These are phyloP conservation scores for Aspergillus carlsbadensis DNA, from an alignment of 495 filamentous ascomycete species.

Conservation along the genomic window DNA sequence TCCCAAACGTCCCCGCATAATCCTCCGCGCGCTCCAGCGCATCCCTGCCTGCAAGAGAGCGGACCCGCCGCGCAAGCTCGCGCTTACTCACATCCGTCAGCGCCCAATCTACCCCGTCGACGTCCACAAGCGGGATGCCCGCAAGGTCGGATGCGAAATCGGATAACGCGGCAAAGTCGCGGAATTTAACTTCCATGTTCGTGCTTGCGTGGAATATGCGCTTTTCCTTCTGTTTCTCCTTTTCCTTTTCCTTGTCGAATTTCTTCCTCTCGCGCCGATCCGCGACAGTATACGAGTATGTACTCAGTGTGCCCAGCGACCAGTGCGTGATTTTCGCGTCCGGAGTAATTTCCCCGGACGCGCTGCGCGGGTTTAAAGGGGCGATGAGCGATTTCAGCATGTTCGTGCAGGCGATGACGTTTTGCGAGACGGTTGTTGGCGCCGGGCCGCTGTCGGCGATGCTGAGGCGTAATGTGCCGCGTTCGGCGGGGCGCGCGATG, in stretches of 20 bases:
- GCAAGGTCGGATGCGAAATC: background rate
- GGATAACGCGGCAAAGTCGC: background rate
- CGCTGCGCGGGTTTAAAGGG: background rate
- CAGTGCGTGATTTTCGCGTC: background rate
- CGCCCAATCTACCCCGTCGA: background rate
- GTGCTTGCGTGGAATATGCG: background rate
- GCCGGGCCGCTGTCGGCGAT: background rate
- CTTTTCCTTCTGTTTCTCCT: background rate
- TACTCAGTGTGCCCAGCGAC: background rate
- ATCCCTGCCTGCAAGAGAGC: background rate
- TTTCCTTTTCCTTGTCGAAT: background rate
- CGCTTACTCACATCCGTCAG: conserved; percentile 1
- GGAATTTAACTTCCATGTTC: background rate
- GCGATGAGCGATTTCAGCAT: background rate
- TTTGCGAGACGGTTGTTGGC: background rate
- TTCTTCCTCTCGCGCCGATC: too few species aligned
- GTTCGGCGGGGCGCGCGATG: conserved; percentile 1
- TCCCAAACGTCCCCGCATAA: background rate
- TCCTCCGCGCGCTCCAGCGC: background rate
- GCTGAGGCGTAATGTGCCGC: background rate
- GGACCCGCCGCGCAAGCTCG: background rate
- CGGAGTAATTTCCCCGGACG: background rate
- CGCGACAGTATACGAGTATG: background rate
- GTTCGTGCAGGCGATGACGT: background rate
- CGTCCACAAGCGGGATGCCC: background rate